These are phyloP conservation scores for Borovskyia barvae DNA, from an alignment of 208 protist species.

Conservation along the genomic window DNA sequence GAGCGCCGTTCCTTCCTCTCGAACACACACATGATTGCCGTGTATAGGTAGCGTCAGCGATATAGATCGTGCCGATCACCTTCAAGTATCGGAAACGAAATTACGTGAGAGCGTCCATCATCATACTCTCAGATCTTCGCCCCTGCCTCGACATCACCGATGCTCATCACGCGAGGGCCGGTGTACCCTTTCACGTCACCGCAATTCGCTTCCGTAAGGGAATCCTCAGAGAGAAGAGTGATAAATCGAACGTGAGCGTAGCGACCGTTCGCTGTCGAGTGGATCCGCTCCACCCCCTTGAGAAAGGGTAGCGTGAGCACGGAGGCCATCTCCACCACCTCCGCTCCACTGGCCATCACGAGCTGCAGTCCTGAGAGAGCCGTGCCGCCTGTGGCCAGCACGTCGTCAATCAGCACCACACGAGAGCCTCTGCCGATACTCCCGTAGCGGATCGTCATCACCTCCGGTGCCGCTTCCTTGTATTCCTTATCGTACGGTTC, in stretches of 20 bases:
- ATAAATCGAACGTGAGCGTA: conserved; percentile 79
- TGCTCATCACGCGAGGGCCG: conserved; percentile 70
- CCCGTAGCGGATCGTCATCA: conserved; percentile 83
- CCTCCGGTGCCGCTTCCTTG: conserved; percentile 70
- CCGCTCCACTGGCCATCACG: conserved; percentile 71
- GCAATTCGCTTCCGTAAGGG: conserved; percentile 73
- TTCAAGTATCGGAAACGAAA: too few species aligned
- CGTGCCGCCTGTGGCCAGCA: conserved; percentile 90
- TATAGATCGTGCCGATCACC: too few species aligned
- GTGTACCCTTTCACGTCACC: conserved; percentile 63
- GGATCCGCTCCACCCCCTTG: conserved; percentile 71
- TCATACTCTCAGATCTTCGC: background rate
- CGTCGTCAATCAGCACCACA: conserved; percentile 91
- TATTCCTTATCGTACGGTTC: conserved; percentile 91
- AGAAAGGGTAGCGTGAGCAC: conserved; percentile 64
- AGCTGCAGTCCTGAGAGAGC: conserved; percentile 88
- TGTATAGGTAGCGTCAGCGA: too few species aligned
- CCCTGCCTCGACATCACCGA: conserved; percentile 30
- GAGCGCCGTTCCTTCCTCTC: too few species aligned
- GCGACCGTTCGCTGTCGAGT: conserved; percentile 46
- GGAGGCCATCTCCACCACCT: conserved; percentile 63
- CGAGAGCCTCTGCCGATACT: conserved; percentile 68
- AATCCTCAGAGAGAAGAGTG: conserved; percentile 52
- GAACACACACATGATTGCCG: too few species aligned
- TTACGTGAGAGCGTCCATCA: background rate